Base-by-base conservation (phyloP, 2,329 filamentous ascomycete species). In the Aspergillus pseudonomiae region DNA sequence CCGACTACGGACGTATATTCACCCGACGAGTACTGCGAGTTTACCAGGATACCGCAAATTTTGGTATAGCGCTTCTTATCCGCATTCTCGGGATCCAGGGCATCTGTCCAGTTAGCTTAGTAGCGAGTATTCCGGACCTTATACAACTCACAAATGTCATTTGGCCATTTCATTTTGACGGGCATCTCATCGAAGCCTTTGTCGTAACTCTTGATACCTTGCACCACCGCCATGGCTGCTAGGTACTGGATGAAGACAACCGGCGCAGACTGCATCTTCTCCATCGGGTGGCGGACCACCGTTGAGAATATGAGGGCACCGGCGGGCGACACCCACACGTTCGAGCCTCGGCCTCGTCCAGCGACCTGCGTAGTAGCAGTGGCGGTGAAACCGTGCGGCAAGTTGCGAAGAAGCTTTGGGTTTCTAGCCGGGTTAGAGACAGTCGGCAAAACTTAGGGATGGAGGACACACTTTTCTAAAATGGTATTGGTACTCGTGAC, bases 181-280 rank as follows among this genome's bases (percentile, higher is more conserved):
- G 92, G 91, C 5, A 98, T 77, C 0, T 87, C 82, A 6, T 87
- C 83, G 77, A 96, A 98, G 9, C 89, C 92, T 2, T 79, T 78
- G 56, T 90, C 93, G 73, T 98, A 98, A 30, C 84, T 85, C 67
- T 91, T 89, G 66, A 98, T 89, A 0, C 92, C 94, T 65, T 92
- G 87, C 3, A 96, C 90, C 48, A 94, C 91, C 46, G 95, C 94
- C 53, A 99, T 87, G 0, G 93, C 94, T 0, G 93, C 89, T 16
- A 99, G 85, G 75, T 99, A 99, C 77, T 98, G 95, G 32, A 98
- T 84, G 77, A 99, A 98, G 0, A 97, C 89, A 11, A 98, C 89
- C 0, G 95, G 94, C 0, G 91, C 91, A 1, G 84, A 86, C 50
- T 85, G 82, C 10, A 89, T 89, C 10, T 95, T 85, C 34, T 90